A percentile compares a stretch with the other conserved stretches of the same genome.
Conservation (phyloP, 129 eudicot genomes). For the Escallonia rubra region DNA sequence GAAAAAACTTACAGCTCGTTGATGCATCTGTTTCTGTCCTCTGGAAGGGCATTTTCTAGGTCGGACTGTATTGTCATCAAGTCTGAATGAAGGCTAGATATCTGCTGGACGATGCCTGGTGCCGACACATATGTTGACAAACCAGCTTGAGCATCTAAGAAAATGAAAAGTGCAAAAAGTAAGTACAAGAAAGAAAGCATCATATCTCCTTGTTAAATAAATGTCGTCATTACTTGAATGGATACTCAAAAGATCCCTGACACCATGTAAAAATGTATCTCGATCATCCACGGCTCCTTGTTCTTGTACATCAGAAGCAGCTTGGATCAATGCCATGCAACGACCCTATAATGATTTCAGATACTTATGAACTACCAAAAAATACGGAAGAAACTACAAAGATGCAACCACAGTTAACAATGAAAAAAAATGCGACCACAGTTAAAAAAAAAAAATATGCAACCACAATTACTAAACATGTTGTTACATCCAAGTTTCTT, state of each 20-base stretch:
- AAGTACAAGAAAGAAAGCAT: not conserved
- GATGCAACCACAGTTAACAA: no score
- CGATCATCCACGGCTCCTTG: constrained; percentile 99
- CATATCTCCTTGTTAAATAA: not conserved
- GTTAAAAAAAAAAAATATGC: no score
- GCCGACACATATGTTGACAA: constrained; percentile 91
- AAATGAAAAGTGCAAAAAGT: not conserved
- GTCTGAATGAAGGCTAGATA: constrained; percentile 83
- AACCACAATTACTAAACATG: no score
- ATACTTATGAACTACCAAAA: not conserved
- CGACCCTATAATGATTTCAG: constrained; percentile 45
- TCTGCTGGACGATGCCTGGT: constrained; percentile 92
- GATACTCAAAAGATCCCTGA: constrained; percentile 94
- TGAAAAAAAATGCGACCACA: no score
- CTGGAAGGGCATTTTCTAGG: constrained; percentile 87
- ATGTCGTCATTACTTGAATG: constrained; percentile 68
- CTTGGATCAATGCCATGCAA: constrained; percentile 78
- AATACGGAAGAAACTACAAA: not conserved
- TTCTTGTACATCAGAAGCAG: constrained; percentile 91
- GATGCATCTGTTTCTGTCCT: constrained; percentile 91
- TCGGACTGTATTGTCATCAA: constrained; percentile 78
- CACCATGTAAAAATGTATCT: constrained; percentile 90
- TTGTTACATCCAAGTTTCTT: no score
- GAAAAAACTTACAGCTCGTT: constrained; percentile 74
- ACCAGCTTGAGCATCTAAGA: constrained; percentile 78